Percentiles rank a stretch among this genome's conserved stretches.
These are phyloP conservation scores for Barnettozyma sp. DNA, from an alignment of 805 yeast genomes.

Conservation along the genomic window DNA sequence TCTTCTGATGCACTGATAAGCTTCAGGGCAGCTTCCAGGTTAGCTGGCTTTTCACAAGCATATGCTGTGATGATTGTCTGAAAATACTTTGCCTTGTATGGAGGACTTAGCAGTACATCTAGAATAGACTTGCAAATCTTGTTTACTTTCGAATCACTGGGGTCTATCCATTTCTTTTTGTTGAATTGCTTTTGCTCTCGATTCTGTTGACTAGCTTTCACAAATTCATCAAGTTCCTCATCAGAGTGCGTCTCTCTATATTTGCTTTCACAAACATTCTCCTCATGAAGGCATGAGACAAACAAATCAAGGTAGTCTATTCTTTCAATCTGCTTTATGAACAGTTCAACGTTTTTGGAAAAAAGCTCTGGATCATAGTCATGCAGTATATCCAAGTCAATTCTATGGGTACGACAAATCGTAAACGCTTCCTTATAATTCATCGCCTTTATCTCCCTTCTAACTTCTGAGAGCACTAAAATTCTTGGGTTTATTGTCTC, in stretches of 20 bases:
- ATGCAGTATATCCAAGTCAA: constrained; percentile 81
- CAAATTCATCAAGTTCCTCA: constrained; percentile 26
- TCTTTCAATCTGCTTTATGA: constrained; percentile 62
- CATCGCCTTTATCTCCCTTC: constrained; percentile 52
- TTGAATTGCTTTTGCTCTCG: constrained; percentile 27
- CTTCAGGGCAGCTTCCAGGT: constrained; percentile 63
- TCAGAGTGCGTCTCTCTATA: constrained; percentile 61
- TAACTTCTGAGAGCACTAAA: constrained; percentile 79
- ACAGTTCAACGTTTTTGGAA: constrained; percentile 51
- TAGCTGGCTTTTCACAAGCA: constrained; percentile 88
- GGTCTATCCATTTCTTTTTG: constrained; percentile 33
- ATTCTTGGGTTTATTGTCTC: constrained; percentile 93
- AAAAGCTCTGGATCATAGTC: constrained; percentile 79
- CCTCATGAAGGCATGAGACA: constrained; percentile 77
- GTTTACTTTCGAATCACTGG: constrained; percentile 56
- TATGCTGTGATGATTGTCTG: constrained; percentile 85
- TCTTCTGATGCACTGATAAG: constrained; percentile 49
- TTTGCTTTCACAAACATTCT: constrained; percentile 75
- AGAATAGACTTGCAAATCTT: constrained; percentile 68
- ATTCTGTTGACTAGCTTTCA: constrained; percentile 26
- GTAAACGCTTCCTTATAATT: constrained; percentile 69
- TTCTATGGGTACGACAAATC: constrained; percentile 84
- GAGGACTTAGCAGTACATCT: constrained; percentile 42
- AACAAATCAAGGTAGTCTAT: constrained; percentile 81
- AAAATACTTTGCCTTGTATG: constrained; percentile 49